Evolutionary conservation across 2,329 filamentous ascomycete genomes (phyloP), one percentile per base, ranked within the genome.

Genomic region (Incumbomyces delicatus): DNA sequence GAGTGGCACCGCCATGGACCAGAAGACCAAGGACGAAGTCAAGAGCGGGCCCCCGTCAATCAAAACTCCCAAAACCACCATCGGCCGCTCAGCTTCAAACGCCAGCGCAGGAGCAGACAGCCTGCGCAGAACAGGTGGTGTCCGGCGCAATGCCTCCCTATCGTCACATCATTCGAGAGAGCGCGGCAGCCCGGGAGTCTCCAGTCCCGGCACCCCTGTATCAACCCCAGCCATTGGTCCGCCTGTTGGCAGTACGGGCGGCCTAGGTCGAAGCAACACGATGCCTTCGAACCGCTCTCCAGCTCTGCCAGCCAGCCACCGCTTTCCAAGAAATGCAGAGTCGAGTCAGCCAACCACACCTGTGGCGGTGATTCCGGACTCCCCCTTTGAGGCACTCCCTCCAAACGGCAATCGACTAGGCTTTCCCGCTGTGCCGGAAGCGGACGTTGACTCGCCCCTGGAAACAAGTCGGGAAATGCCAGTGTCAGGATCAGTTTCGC

Each of bases 1-100:
- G 92, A 87, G 88, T 61, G 92, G 92, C 37, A 95, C 89, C n/a
- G 89, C 81, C n/a, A 86, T 89, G n/a, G 89, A 95, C 61, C 87
- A 94, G 61, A 81, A 79, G 50, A 81, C 78, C 6, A 73, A 80
- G 41, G 76, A 78, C 58, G 78, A 81, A 50, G 72, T 81, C 32
- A 81, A 89, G 60, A 86, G 85, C 47, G 83, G 83, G 2, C 67
- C 62, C 57, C 54, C 60, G n/a, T 74, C 63, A 50, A 69, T 65
- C 47, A 68, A 68, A 61, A 71, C 63, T 59, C 77, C 52, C 76
- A 76, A 59, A 71, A 74, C 40, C 74, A 76, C 22, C 61, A 62
- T 53, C 33, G 76, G 75, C 37, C 78, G 92, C 58, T 90, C 90
- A 4, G 77, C 83, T 11, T 96, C 92, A 6, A 94, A 83, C 61